These are phyloP conservation scores for Corrigiola litoralis DNA, from an alignment of 179 eudicot genomes.

Conservation along the genomic window DNA sequence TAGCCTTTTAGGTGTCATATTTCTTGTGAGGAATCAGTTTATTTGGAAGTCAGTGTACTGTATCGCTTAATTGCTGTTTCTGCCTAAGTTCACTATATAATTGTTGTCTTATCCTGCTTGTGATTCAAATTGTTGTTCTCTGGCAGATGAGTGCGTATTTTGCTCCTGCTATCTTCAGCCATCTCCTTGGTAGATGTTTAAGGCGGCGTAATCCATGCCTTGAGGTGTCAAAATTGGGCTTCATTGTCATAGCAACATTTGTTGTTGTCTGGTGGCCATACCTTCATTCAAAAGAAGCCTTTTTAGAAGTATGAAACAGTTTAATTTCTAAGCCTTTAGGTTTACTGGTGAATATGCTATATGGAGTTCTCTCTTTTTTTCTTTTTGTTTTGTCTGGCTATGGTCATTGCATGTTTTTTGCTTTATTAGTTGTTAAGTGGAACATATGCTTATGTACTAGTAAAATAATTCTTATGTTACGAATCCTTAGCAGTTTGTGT, in stretches of 20 bases:
- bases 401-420: no score
- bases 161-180: constrained; percentile 96
- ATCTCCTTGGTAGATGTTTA: constrained; percentile 82
- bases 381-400: background rate
- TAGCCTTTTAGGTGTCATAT: background rate
- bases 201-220: constrained; percentile 63
- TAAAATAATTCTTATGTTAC: no score
- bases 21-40: background rate
- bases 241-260: constrained; percentile 76
- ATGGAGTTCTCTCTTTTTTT: background rate
- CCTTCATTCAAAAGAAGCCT: constrained; percentile 56
- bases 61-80: background rate
- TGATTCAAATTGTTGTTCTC: constrained; percentile 9
- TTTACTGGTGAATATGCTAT: background rate
- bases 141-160: constrained; percentile 95
- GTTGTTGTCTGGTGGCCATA: constrained; percentile 89
- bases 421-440: no score
- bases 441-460: no score
- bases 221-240: constrained; percentile 67
- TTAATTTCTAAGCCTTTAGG: constrained; percentile 9
- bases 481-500: no score
- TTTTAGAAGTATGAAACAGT: constrained; percentile 46
- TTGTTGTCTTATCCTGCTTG: constrained; percentile 11
- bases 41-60: background rate
- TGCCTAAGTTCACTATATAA: background rate